Percentiles rank a stretch among this genome's conserved stretches.
Conservation (phyloP, 1,139 yeast species). For the Saccharomyces hybrid region DNA sequence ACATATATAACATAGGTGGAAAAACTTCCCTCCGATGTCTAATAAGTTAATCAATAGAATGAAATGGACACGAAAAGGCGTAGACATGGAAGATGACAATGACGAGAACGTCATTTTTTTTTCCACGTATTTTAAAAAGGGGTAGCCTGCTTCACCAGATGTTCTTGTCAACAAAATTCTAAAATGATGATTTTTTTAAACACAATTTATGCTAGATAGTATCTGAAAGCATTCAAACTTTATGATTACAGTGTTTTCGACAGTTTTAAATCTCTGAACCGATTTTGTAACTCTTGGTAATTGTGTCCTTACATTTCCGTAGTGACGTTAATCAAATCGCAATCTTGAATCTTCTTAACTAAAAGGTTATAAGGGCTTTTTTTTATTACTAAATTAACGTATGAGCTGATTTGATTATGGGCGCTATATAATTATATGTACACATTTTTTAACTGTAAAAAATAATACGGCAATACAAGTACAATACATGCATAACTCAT, state of each 20-base stretch:
- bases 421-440: neutral
- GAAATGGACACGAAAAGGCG: neutral
- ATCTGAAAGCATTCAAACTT: constrained; percentile 25
- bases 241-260: constrained; percentile 27
- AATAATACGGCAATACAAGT: neutral
- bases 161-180: constrained; percentile 2
- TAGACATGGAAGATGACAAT: neutral
- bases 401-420: neutral
- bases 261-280: constrained; percentile 17
- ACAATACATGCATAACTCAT: constrained; percentile 37
- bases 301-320: neutral
- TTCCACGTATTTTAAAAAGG: too few species aligned
- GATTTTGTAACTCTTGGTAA: neutral
- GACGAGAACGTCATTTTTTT: neutral
- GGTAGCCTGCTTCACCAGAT: neutral
- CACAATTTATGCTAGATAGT: constrained; percentile 32
- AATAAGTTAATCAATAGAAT: neutral
- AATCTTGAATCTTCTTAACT: neutral
- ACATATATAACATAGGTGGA: neutral
- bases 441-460: neutral
- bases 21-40: neutral
- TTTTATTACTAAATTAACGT: neutral
- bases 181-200: constrained; percentile 25
- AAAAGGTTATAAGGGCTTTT: too few species aligned
- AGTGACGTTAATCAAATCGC: too few species aligned